Evolutionary conservation across 257 asterid genomes (phyloP).

Genomic region (Capsicum rhomboideum): DNA sequence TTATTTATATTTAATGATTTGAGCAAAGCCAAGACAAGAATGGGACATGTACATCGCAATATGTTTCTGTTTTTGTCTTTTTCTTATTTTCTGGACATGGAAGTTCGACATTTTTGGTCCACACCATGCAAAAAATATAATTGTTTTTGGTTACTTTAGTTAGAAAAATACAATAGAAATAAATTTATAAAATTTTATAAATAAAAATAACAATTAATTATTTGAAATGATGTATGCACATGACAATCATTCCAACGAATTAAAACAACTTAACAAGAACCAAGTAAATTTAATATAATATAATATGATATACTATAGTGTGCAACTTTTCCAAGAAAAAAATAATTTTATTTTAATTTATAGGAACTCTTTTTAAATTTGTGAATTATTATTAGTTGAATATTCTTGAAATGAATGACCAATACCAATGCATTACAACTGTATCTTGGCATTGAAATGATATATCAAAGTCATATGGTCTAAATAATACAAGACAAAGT

Average conservation of each 20-base stretch:
- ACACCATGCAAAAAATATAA: background rate
- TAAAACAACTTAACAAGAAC: background rate
- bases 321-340: background rate
- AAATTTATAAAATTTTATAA: background rate
- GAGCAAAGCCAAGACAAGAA: background rate
- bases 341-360: background rate
- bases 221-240: conserved; percentile 2
- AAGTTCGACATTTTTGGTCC: conserved; percentile 1
- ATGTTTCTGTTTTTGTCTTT: background rate
- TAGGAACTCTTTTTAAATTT: background rate
- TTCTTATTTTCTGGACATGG: background rate
- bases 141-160: background rate
- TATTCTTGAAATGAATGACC: background rate
- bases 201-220: background rate
- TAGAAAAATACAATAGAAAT: background rate
- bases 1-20: no score
- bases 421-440: conserved; percentile 2
- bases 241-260: conserved; percentile 1
- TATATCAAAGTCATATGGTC: conserved; percentile 48
- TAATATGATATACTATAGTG: background rate
- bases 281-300: background rate
- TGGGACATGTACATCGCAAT: background rate
- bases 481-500: conserved; percentile 52
- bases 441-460: conserved; percentile 39
- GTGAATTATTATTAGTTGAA: background rate